Conservation (phyloP, 805 yeast genomes). For the Metschnikowia bowlesiae region DNA sequence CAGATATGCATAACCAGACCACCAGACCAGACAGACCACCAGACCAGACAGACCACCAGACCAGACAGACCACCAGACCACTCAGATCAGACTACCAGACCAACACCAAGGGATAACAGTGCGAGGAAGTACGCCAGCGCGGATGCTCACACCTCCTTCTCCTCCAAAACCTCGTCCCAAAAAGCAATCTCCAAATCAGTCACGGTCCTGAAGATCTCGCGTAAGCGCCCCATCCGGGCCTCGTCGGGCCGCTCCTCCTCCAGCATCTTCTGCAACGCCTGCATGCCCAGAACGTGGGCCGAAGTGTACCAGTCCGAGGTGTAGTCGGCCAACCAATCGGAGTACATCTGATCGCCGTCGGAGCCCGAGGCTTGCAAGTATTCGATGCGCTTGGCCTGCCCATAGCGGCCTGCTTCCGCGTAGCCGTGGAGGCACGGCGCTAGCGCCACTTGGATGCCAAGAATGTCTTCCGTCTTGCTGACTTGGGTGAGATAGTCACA, state of each 20-base stretch:
- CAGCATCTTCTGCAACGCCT: constrained; percentile 43
- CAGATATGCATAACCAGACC: no score
- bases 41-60: no score
- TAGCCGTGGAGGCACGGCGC: constrained; percentile 78
- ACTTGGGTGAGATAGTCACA: constrained; percentile 54
- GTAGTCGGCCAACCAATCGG: constrained; percentile 62
- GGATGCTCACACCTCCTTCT: no score
- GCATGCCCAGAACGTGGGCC: constrained; percentile 50
- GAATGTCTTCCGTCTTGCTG: constrained; percentile 52
- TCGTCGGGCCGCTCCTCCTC: constrained; percentile 26
- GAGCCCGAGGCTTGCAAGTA: constrained; percentile 19
- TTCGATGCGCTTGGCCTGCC: constrained; percentile 16
- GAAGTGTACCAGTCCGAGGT: constrained; percentile 51
- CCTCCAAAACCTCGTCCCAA: constrained; percentile 52
- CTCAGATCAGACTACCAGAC: no score
- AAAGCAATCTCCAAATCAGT: constrained; percentile 59
- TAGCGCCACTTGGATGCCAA: constrained; percentile 62
- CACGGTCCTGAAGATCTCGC: constrained; percentile 56
- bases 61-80: no score
- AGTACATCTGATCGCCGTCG: constrained; percentile 24
- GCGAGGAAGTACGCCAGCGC: no score
- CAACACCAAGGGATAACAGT: no score
- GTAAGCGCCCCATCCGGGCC: constrained; percentile 47
- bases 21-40: no score
- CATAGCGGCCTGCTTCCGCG: constrained; percentile 48